Evolutionary conservation across 2,329 filamentous ascomycete genomes (phyloP).

Genomic region (Colletotrichum sp.): DNA sequence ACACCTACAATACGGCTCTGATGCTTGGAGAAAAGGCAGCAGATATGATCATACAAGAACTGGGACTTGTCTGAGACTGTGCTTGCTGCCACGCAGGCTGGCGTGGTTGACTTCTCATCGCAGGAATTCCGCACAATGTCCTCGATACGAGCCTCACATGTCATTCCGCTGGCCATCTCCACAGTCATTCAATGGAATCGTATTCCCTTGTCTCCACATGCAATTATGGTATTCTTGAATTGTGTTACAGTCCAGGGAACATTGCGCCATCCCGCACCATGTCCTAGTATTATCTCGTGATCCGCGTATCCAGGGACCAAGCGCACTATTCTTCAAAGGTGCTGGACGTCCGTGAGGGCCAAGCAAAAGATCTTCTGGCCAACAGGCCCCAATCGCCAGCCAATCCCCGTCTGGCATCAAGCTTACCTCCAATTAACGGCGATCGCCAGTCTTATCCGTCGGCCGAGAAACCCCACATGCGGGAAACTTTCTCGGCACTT

Average conservation of each 20-base stretch:
- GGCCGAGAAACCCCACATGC: neutral
- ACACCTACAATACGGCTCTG: slow-evolving; percentile 54
- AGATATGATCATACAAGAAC: slow-evolving; percentile 41
- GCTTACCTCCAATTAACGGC: neutral
- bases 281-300: neutral
- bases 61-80: slow-evolving; percentile 24
- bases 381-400: neutral
- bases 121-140: neutral
- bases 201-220: neutral
- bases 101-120: neutral
- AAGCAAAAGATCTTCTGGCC: neutral
- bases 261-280: neutral
- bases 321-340: neutral
- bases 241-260: neutral
- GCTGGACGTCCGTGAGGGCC: neutral
- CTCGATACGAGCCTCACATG: neutral
- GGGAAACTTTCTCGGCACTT: neutral
- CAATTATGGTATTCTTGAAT: neutral
- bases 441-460: neutral
- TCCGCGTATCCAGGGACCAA: neutral
- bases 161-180: neutral
- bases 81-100: neutral
- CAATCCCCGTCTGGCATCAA: neutral
- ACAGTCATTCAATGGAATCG: neutral
- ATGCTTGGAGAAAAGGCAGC: slow-evolving; percentile 49